A percentile compares a stretch with the other conserved stretches of the same genome.
Evolutionary conservation across 2,329 filamentous ascomycete genomes (phyloP).

Genomic region (Microdochium trichocladiopsis): DNA sequence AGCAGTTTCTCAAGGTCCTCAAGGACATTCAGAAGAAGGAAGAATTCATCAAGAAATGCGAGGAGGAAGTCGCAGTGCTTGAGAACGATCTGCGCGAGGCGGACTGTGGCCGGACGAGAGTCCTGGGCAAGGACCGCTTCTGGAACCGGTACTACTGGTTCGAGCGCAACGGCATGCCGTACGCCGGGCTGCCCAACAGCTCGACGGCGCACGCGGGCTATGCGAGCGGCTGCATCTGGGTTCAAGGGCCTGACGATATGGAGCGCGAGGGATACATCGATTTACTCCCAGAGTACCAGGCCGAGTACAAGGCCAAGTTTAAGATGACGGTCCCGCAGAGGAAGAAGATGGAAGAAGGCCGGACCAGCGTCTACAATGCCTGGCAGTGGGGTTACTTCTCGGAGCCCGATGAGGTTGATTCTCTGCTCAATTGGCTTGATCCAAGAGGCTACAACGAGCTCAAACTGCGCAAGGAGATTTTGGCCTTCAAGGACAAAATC

Average conservation of each 20-base stretch:
- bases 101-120: conserved; percentile 82
- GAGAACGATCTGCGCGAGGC: conserved; percentile 93
- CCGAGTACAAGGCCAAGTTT: conserved; percentile 71
- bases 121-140: conserved; percentile 90
- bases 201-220: conserved; percentile 84
- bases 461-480: conserved; percentile 81
- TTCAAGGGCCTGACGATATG: conserved; percentile 88
- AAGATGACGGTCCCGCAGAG: conserved; percentile 79
- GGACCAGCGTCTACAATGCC: conserved; percentile 69
- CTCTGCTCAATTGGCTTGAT: conserved; percentile 82
- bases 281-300: conserved; percentile 60
- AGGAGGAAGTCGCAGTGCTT: conserved; percentile 76
- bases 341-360: conserved; percentile 78
- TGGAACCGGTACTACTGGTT: conserved; percentile 99
- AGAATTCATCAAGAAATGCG: conserved; percentile 69
- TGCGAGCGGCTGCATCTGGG: conserved; percentile 92
- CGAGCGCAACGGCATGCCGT: conserved; percentile 97
- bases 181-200: conserved; percentile 77
- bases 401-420: conserved; percentile 69
- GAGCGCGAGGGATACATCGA: conserved; percentile 85
- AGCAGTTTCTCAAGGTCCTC: conserved; percentile 79
- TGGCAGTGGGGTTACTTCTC: conserved; percentile 89
- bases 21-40: conserved; percentile 88
- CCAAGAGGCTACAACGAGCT: conserved; percentile 78
- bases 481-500: conserved; percentile 70